These are phyloP conservation scores for Suhomyces bolitotheri DNA, from an alignment of 1,139 yeast genomes.

Conservation along the genomic window DNA sequence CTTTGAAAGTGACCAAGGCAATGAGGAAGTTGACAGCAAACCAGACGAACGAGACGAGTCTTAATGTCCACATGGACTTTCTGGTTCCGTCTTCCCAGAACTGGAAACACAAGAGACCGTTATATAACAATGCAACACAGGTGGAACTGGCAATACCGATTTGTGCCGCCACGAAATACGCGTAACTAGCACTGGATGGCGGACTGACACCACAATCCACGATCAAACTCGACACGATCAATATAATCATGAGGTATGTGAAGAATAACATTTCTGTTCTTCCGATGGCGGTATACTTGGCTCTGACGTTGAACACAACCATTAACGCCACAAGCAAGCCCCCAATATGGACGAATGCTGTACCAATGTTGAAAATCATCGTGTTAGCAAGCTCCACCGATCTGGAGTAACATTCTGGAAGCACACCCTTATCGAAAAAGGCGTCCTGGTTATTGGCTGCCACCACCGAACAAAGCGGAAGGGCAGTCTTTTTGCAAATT, in stretches of 20 bases:
- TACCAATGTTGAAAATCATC: constrained; percentile 86
- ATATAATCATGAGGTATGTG: constrained; percentile 58
- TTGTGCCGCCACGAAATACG: constrained; percentile 82
- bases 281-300: constrained; percentile 93
- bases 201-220: constrained; percentile 94
- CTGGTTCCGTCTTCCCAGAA: constrained; percentile 92
- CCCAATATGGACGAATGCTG: constrained; percentile 80
- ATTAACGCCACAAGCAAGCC: constrained; percentile 64
- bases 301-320: constrained; percentile 75
- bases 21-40: constrained; percentile 68
- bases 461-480: constrained; percentile 77
- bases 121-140: constrained; percentile 65
- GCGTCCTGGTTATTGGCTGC: constrained; percentile 35
- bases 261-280: constrained; percentile 80
- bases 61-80: constrained; percentile 58
- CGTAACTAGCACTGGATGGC: constrained; percentile 71
- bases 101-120: constrained; percentile 82
- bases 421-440: constrained; percentile 52
- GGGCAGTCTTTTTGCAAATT: constrained; percentile 67
- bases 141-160: constrained; percentile 70
- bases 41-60: constrained; percentile 49
- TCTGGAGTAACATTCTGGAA: constrained; percentile 81
- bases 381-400: constrained; percentile 88
- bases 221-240: constrained; percentile 64
- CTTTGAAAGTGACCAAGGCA: constrained; percentile 68